A percentile compares a stretch with the other conserved stretches of the same genome.
Conservation (phyloP, 129 eudicot genomes). For the Tagetes patula region DNA sequence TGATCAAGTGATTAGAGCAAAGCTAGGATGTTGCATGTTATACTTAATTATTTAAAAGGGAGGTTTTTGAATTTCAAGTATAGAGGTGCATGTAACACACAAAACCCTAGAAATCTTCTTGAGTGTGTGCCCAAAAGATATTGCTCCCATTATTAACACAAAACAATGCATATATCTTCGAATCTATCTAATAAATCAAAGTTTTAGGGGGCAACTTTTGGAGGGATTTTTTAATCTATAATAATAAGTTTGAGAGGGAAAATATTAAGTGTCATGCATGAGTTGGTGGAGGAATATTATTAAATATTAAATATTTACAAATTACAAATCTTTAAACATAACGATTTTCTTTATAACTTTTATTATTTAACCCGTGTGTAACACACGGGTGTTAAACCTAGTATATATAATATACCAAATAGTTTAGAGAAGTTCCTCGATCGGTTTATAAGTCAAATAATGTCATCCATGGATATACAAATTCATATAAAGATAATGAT, state of each 20-base stretch:
- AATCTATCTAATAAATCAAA: too few species aligned
- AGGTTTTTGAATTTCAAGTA: background rate
- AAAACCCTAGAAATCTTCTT: slow-evolving; percentile 18
- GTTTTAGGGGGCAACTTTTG: too few species aligned
- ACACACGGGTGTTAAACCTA: too few species aligned
- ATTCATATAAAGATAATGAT: background rate
- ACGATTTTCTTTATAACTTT: too few species aligned
- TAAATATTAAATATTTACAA: too few species aligned
- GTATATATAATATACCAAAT: too few species aligned
- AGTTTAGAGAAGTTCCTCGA: background rate
- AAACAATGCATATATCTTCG: background rate
- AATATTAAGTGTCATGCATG: too few species aligned
- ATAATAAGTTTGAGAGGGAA: too few species aligned
- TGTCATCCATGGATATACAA: background rate
- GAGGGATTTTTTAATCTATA: too few species aligned
- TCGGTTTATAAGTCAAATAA: background rate
- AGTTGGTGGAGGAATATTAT: too few species aligned
- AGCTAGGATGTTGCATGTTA: background rate
- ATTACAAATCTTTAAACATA: too few species aligned
- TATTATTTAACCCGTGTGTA: too few species aligned
- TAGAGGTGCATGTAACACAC: slow-evolving; percentile 29
- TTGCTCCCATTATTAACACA: slow-evolving; percentile 4
- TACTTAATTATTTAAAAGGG: background rate
- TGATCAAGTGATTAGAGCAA: background rate
- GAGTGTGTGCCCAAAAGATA: slow-evolving; percentile 18